Evolutionary conservation across 1,284 basidiomycete species (phyloP), one percentile per base, ranked within the genome.

Genomic region (Abortiporus biennis): DNA sequence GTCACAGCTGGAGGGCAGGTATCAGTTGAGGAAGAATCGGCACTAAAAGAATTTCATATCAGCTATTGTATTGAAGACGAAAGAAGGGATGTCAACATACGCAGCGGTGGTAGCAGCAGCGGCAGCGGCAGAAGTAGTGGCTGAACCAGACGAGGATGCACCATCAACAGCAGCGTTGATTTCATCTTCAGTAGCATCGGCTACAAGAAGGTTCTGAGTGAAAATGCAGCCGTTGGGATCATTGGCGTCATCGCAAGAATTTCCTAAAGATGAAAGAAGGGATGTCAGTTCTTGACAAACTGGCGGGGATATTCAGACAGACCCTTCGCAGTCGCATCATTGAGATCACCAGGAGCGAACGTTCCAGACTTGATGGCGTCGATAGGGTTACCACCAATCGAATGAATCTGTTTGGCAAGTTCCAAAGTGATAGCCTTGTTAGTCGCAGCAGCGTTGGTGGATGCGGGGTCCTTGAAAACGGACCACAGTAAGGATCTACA

Each of bases 361-460:
- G 80, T 83, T 33, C 80, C 80, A 3, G 79, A 62, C 55, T 78
- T 67, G 48, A 84, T 59, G 11, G 82, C 80, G 45, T 73, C 67
- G 40, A 64, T 67, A 20, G 81, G 77, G 58, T 84, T 59, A 12
- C 80, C 82, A 44, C 81, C 82, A 15, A 84, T 63, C n/a, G 67
- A 52, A 5, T 72, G 69, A 46, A 82, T 81, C 56, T 81, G 78
- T 58, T 70, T 68, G 19, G 78, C 79, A 37, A 82, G 71, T 48
- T 71, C 72, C 40, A 82, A 71, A 5, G 61, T 63, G 46, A 81
- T 74, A 11, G 69, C 74, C 59, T 84, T 84, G 70, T 84, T 84
- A 19, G 67, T 63, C 1, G 72, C 68, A 12, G 75, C 74, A 6
- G 80, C 80, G 48, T 67, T 68, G 15, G 59, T 36, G 1, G 78